Base-by-base conservation (phyloP, 2,329 filamentous ascomycete genomes). In the Aspergillus pseudoterreus region DNA sequence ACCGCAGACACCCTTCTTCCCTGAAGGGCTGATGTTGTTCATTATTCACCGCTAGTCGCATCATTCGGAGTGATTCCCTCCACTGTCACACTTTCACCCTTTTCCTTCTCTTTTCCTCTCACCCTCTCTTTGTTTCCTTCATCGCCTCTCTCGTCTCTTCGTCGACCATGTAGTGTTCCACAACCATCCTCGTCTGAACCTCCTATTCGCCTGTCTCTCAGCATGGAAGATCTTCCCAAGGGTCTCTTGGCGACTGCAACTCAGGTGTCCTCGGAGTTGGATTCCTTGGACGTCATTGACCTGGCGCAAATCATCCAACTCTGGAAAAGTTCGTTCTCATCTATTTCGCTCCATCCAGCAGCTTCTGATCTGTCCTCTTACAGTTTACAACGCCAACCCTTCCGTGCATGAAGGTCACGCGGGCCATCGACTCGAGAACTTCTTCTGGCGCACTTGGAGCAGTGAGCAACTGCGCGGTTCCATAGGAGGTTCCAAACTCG, bases 381-480 rank as follows among this genome's bases (percentile, higher is more conserved):
- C 39, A 79, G 77, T 75, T 36, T 79, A 77, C 59, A 71, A 67
- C 47, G 70, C 71, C 47, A 78, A 75, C 48, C 72, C 72, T 45
- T 64, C 71, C 43, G 69, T 72, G 14, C 67, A 75, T 44, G 65
- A 71, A 38, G 69, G 73, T 52, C 63, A 69, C 38, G 63, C 65
- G 4, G 75, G 75, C 43, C 62, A 64, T 48, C 69, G 78, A 51
- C 63, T 79, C n/a, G 75, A 78, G 52, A 78, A 79, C 59, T 67
- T 80, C 27, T 80, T 80, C 59, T 80, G 78, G 78, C 67, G 78
- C 48, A 74, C 80, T 55, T 79, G 75, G 76, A 68, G 75, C 45
- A 75, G 68, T 48, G 60, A 67, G 6, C 60, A 58, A 6, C 66
- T 77, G 12, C 62, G 64, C 15, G 56, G 62, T 12, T 66, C 62